Evolutionary conservation across 2,329 filamentous ascomycete genomes (phyloP).

Genomic region (Clarireedia sp.): DNA sequence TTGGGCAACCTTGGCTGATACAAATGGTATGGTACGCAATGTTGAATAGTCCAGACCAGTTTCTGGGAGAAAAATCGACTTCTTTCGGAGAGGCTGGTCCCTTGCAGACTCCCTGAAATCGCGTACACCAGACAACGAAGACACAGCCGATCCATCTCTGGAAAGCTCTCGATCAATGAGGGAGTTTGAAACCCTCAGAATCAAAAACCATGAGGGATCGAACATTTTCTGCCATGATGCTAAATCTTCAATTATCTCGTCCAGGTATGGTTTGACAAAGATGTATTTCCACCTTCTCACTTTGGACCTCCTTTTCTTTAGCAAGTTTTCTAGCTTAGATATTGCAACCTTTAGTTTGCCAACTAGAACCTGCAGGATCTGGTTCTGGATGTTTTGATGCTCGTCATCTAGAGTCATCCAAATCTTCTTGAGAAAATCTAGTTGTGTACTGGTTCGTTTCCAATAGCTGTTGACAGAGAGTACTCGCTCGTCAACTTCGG

Average conservation of each 20-base stretch:
- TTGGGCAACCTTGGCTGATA: neutral
- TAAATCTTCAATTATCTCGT: slow-evolving; percentile 5
- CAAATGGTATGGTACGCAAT: neutral
- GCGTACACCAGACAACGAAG: neutral
- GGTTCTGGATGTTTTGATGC: neutral
- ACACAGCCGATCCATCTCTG: neutral
- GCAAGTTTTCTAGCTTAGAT: neutral
- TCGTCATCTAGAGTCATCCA: slow-evolving; percentile 8
- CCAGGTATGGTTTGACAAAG: slow-evolving; percentile 5
- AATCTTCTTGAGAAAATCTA: slow-evolving; percentile 7
- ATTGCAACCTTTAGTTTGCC: neutral
- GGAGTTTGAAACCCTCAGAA: slow-evolving; percentile 2
- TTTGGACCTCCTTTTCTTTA: neutral
- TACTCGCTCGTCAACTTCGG: slow-evolving; percentile 6
- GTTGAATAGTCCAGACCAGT: neutral
- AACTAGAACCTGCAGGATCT: neutral
- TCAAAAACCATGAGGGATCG: slow-evolving; percentile 8
- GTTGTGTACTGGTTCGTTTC: slow-evolving; percentile 2
- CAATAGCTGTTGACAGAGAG: slow-evolving; percentile 4
- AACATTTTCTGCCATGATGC: slow-evolving; percentile 4
- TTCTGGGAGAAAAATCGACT: neutral
- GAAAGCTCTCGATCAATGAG: slow-evolving; percentile 2
- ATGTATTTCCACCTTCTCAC: slow-evolving; percentile 4
- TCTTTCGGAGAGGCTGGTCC: neutral
- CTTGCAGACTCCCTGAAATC: neutral